A percentile compares a stretch with the other conserved stretches of the same genome.
Evolutionary conservation across 2,329 filamentous ascomycete genomes (phyloP).

Genomic region (Diaporthe citri): DNA sequence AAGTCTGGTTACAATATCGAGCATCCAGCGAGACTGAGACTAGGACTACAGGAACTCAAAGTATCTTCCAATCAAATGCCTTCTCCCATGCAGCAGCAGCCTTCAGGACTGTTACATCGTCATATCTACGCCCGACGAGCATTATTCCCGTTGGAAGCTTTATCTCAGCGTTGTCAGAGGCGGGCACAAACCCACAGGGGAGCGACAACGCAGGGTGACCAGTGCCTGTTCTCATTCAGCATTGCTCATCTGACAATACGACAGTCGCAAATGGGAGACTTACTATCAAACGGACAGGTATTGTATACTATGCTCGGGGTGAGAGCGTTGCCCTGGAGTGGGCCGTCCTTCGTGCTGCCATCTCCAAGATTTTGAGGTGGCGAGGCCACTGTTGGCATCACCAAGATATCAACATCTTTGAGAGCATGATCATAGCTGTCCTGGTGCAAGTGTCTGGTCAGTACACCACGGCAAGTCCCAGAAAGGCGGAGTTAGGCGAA

Average conservation of each 20-base stretch:
- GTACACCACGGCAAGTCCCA: background rate
- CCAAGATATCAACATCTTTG: slow-evolving; percentile 58
- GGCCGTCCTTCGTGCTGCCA: background rate
- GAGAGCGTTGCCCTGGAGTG: slow-evolving; percentile 3
- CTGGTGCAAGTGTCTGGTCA: background rate
- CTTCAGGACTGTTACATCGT: slow-evolving; percentile 34
- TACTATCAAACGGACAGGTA: slow-evolving; percentile 36
- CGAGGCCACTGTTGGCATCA: slow-evolving; percentile 61
- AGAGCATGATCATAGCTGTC: slow-evolving; percentile 61
- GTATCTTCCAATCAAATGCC: slow-evolving; percentile 41
- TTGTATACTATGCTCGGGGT: slow-evolving; percentile 29
- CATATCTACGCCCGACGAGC: slow-evolving; percentile 35
- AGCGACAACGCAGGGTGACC: slow-evolving; percentile 35
- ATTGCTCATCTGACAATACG: background rate
- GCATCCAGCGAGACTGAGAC: background rate
- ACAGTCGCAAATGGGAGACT: background rate
- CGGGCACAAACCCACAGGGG: slow-evolving; percentile 35
- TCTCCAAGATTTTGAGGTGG: slow-evolving; percentile 43
- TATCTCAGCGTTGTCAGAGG: slow-evolving; percentile 20
- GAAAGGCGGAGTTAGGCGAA: background rate
- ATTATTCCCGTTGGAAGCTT: slow-evolving; percentile 33
- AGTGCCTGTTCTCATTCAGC: slow-evolving; percentile 30
- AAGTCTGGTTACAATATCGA: too few relatives aligned
- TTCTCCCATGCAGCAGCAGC: slow-evolving; percentile 38
- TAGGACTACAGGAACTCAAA: slow-evolving; percentile 37